These are phyloP conservation scores for Boletus insuetus DNA, from an alignment of 768 basidiomycete genomes.

Conservation along the genomic window DNA sequence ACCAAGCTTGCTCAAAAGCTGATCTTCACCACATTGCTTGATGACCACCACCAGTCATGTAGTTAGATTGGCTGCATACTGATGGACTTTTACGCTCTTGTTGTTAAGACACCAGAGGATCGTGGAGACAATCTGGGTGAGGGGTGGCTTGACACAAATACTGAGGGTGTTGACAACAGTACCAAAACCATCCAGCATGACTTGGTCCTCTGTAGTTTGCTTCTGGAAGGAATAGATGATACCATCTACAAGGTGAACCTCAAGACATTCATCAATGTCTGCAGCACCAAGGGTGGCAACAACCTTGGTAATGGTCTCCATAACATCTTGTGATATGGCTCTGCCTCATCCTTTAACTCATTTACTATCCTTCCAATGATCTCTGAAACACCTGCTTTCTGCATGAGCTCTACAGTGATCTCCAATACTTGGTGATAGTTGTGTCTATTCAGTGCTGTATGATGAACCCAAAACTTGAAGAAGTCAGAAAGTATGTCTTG, in stretches of 20 bases:
- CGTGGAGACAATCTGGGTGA: conserved; percentile 98
- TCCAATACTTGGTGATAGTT: conserved; percentile 98
- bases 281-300: conserved; percentile 90
- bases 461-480: conserved; percentile 99
- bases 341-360: conserved; percentile 54
- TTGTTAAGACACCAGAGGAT: conserved; percentile 99
- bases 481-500: conserved; percentile 98
- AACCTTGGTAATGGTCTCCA: conserved; percentile 99
- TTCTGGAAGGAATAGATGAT: conserved; percentile 99
- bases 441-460: conserved; percentile 95
- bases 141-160: conserved; percentile 97
- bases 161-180: conserved; percentile 96
- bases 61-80: conserved; percentile 98
- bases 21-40: conserved; percentile 98
- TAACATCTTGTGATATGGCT: conserved; percentile 98
- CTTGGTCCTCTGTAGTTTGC: conserved; percentile 97
- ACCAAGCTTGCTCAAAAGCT: conserved; percentile 91
- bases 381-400: conserved; percentile 94
- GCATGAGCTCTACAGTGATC: conserved; percentile 96
- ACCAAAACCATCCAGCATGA: conserved; percentile 99
- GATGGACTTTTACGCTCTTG: conserved; percentile 98
- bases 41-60: conserved; percentile 95
- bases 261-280: conserved; percentile 94
- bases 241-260: conserved; percentile 92
- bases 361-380: conserved; percentile 83